Percentiles rank a stretch among this genome's conserved stretches.
phyloP scores from a whole-genome alignment of 257 asterid genomes.

The Scutellaria barbata region DNA sequence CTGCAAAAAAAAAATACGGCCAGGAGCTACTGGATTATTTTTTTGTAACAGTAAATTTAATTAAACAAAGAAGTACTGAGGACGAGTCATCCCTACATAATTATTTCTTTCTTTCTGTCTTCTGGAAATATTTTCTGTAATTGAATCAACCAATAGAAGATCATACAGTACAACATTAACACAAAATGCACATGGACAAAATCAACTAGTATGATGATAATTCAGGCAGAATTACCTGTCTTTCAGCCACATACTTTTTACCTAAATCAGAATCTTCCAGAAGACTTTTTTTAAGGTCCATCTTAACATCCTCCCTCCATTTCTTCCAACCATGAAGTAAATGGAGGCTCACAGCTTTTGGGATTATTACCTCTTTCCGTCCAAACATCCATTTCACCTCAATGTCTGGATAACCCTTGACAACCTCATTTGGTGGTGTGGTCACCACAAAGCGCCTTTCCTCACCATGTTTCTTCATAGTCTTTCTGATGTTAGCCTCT shows the following conservation, averaged over 20 bases:
- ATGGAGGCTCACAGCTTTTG: constrained; percentile 70
- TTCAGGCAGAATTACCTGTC: constrained; percentile 69
- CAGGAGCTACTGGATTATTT: no score
- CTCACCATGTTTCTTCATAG: constrained; percentile 72
- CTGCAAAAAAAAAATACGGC: no score
- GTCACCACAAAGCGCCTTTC: constrained; percentile 71
- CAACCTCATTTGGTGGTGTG: constrained; percentile 85
- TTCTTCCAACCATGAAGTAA: constrained; percentile 88
- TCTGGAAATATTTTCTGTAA: neutral
- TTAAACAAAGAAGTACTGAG: no score
- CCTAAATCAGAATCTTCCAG: constrained; percentile 78
- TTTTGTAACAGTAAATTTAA: no score
- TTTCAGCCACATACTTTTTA: constrained; percentile 80
- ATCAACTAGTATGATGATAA: constrained; percentile 14
- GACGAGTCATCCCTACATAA: no score
- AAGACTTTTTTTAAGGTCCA: constrained; percentile 62
- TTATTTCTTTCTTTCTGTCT: neutral
- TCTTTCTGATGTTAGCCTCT: constrained; percentile 66
- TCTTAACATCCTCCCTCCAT: constrained; percentile 86
- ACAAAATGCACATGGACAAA: constrained; percentile 16
- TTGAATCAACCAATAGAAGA: constrained; percentile 1
- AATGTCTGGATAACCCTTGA: constrained; percentile 85
- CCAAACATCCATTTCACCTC: constrained; percentile 98
- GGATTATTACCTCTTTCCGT: constrained; percentile 69
- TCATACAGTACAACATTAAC: constrained; percentile 19